Evolutionary conservation across 163 green algal genomes (phyloP).

Genomic region (Scenedesmus sp.): DNA sequence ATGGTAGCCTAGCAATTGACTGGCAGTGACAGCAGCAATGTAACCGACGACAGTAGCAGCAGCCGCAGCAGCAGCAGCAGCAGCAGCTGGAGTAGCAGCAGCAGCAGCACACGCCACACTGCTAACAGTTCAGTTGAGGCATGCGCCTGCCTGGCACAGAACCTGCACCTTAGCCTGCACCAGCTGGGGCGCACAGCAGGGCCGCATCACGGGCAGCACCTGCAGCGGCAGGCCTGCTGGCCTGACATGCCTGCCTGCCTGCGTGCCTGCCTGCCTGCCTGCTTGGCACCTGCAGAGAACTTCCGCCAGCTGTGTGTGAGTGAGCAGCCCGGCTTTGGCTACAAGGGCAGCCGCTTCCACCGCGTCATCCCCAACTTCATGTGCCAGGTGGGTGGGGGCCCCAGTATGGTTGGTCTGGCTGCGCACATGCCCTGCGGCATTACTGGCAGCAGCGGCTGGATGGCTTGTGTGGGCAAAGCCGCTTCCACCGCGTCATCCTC

Average conservation of each 20-base stretch:
- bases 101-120: constrained; percentile 15
- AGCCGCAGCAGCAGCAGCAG: background rate
- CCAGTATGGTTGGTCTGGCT: background rate
- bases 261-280: background rate
- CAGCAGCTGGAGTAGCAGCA: constrained; percentile 55
- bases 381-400: constrained; percentile 62
- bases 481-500: constrained; percentile 77
- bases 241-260: background rate
- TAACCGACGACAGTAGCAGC: too few species aligned
- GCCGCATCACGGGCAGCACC: background rate
- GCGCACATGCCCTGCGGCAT: constrained; percentile 19
- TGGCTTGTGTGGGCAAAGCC: constrained; percentile 7
- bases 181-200: too few species aligned
- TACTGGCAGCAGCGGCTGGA: constrained; percentile 52
- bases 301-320: constrained; percentile 49
- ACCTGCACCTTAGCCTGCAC: too few species aligned
- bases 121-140: background rate
- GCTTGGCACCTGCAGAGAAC: constrained; percentile 7
- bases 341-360: constrained; percentile 73
- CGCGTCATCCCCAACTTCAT: constrained; percentile 77
- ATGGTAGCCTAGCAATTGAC: too few species aligned
- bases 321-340: constrained; percentile 57
- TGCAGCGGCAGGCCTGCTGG: background rate
- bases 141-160: too few species aligned
- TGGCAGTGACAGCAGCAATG: too few species aligned